Evolutionary conservation across 148 eudicot genomes (phyloP).

Genomic region (Selenicereus undatus): DNA sequence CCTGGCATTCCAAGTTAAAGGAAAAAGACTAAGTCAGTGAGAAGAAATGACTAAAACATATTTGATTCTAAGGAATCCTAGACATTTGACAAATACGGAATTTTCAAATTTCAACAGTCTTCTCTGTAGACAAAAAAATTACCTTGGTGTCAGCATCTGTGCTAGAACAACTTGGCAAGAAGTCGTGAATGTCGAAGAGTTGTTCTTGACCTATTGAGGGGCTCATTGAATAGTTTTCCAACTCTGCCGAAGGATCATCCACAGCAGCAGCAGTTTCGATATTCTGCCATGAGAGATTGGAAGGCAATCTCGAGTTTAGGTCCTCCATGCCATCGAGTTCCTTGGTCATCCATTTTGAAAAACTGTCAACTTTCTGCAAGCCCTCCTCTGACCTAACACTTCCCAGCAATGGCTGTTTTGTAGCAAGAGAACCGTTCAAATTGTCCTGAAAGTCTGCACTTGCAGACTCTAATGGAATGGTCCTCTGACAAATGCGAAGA

Average conservation of each 20-base stretch:
- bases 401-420: slow-evolving; percentile 40
- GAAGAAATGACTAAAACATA: neutral
- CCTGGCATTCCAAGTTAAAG: slow-evolving; percentile 18
- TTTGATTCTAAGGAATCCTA: neutral
- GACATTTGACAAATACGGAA: neutral
- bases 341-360: slow-evolving; percentile 62
- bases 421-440: slow-evolving; percentile 19
- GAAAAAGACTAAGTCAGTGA: neutral
- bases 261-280: slow-evolving; percentile 38
- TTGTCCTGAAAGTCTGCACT: slow-evolving; percentile 25
- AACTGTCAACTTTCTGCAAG: slow-evolving; percentile 65
- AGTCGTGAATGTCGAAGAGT: slow-evolving; percentile 57
- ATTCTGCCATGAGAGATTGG: slow-evolving; percentile 53
- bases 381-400: slow-evolving; percentile 35
- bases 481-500: slow-evolving; percentile 32
- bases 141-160: slow-evolving; percentile 49
- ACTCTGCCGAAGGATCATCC: slow-evolving; percentile 43
- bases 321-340: slow-evolving; percentile 56
- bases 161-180: slow-evolving; percentile 54
- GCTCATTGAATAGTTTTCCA: slow-evolving; percentile 47
- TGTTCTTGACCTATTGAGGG: slow-evolving; percentile 68
- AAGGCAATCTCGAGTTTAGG: slow-evolving; percentile 39
- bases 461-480: slow-evolving; percentile 27
- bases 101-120: neutral
- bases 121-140: slow-evolving; percentile 2